Base-by-base conservation (phyloP, 768 basidiomycete genomes). In the Gelatoporia subvermispora region DNA sequence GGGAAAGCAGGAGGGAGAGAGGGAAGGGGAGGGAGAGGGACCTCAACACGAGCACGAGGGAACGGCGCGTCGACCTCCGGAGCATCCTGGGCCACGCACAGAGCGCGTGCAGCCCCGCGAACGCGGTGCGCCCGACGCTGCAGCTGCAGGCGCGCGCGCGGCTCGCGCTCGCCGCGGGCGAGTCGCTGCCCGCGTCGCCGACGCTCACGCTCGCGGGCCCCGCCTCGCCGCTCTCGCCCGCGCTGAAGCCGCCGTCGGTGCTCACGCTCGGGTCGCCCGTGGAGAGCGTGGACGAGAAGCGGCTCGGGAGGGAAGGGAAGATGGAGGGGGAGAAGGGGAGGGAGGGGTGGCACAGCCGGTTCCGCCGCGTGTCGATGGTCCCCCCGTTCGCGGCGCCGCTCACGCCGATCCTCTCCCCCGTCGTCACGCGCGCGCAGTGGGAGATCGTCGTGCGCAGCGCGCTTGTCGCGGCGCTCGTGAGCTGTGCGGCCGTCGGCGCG, bases 381-480 rank as follows among this genome's bases (percentile, higher is more conserved):
- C 87, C 88, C 2, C 80, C 85, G 38, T 90, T 90, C 53, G 75
- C 80, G 17, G 68, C 77, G 18, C 84, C 86, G 25, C 67, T 91
- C 48, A 88, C 88, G 37, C 74, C 72, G 35, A 72, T 91, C 18
- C 72, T 85, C 43, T 85, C 77, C 50, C 82, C 85, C 15, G 72
- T 84, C 48, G 79, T 90, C 43, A 74, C 78, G 44, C 75, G 89
- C n/a, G 86, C 80, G 2, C 89, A 92, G 57, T 91, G 88, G 89
- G 87, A 90, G 65, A 84, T 91, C 23, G 85, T 90, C 24, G 68
- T 85, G 22, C 71, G 85, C 34, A 83, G 82, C 2, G 72, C 70
- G 38, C 23, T 69, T 0, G 55, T 81, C 9, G 79, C 78, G 0
- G 65, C 78, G 20, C 22, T 83, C 13, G 46, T 69, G 1, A 61